Evolutionary conservation across 768 basidiomycete species (phyloP), one percentile per base, ranked within the genome.

Genomic region (Leucocoprinus leucothites): DNA sequence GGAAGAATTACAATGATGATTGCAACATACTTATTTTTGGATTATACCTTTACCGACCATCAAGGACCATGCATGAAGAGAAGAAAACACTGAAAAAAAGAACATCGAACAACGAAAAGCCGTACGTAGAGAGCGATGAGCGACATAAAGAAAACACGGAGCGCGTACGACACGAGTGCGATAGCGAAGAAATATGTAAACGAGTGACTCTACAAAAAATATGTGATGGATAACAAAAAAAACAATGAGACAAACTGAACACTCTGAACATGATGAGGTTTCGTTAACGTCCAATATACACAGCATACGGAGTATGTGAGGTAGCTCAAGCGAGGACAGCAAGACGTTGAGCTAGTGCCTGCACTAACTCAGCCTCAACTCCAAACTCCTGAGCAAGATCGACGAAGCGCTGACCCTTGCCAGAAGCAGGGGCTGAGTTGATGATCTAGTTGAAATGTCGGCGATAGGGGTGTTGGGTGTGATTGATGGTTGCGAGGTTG

Each of bases 341-440:
- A 36, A 89, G 72, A 48, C 86, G 77, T 58, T 86, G 82, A 38
- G 80, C 83, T 43, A 89, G 76, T 2, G 85, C 84, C 63, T 87
- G 80, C 43, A 89, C 81, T 24, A 89, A 65, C 41, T 83, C 76
- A 28, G 87, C 73, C 51, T 87, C 84, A 19, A 89, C 76, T n/a
- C 87, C 87, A 57, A 89, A 89, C 66, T 89, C 88, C 60, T 76
- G 76, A 21, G 88, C 87, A n/a, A 90, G 76, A 21, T 79, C 77
- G 24, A 36, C 58, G 47, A 61, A 59, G 38, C 46, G 35, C n/a
- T 48, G 45, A 1, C 55, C 43, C 19, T 48, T 41, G 19, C 22
- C 47, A 21, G 5, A 8, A 14, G 44, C 3, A 24, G 34, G 19
- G 4, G 31, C 34, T 45, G 31, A 11, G 22, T n/a, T 9, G 31